A percentile compares a stretch with the other conserved stretches of the same genome.
These are phyloP conservation scores for Saccharomycopsis fermentans DNA, from an alignment of 805 yeast species.

Conservation along the genomic window DNA sequence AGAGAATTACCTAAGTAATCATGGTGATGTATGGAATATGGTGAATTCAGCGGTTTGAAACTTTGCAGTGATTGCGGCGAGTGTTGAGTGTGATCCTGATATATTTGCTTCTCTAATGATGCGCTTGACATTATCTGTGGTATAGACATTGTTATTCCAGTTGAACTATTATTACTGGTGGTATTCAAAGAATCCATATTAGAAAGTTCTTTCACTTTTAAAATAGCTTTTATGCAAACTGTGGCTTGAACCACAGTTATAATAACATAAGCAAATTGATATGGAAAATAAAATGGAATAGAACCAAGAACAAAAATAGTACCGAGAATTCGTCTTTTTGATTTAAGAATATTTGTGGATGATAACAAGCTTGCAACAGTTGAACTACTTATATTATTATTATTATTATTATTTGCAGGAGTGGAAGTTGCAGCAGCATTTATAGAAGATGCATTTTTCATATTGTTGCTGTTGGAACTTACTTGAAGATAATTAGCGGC, in stretches of 20 bases:
- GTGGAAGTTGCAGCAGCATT: background rate
- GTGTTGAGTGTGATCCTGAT: background rate
- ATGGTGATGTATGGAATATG: conserved; percentile 7
- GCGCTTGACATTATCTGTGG: background rate
- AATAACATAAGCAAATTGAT: conserved; percentile 64
- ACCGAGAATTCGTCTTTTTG: conserved; percentile 27
- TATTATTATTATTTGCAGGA: background rate
- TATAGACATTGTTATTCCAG: background rate
- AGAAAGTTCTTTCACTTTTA: conserved; percentile 3
- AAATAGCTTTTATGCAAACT: conserved; percentile 34
- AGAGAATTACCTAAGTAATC: conserved; percentile 3
- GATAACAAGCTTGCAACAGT: background rate
- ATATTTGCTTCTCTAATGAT: conserved; percentile 17
- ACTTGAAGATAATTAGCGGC: background rate
- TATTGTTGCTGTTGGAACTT: background rate
- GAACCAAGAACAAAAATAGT: conserved; percentile 31
- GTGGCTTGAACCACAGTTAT: conserved; percentile 47
- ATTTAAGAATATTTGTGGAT: conserved; percentile 14
- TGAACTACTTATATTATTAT: background rate
- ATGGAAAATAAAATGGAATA: conserved; percentile 63
- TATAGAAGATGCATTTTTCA: background rate
- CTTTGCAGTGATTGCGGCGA: background rate
- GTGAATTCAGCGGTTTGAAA: conserved; percentile 2
- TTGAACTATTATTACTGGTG: background rate
- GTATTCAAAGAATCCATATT: conserved; percentile 4